Conservation (phyloP, 1,284 basidiomycete genomes). For the Exobasidium rhododendri region DNA sequence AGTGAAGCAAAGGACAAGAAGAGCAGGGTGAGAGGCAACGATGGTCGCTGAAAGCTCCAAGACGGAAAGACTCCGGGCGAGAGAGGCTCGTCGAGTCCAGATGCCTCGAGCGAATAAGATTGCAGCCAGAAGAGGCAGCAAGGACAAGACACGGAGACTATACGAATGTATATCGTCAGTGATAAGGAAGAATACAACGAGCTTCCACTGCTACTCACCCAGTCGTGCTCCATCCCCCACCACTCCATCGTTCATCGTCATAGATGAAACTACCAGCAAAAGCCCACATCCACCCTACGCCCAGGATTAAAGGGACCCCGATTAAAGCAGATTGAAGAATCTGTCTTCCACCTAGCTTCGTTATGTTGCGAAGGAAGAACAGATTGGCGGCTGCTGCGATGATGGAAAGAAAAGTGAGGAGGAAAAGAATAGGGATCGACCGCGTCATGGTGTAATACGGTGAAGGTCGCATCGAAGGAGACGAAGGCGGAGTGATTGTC, state of each 20-base stretch:
- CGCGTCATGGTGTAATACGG: slow-evolving; percentile 64
- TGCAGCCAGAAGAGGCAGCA: slow-evolving; percentile 70
- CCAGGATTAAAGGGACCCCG: slow-evolving; percentile 68
- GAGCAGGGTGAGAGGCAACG: slow-evolving; percentile 72
- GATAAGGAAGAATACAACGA: not conserved
- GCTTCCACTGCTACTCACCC: slow-evolving; percentile 62
- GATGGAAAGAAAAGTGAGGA: slow-evolving; percentile 73
- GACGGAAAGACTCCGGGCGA: slow-evolving; percentile 66
- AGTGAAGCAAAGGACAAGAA: slow-evolving; percentile 74
- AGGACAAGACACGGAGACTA: slow-evolving; percentile 71
- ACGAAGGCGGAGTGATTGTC: slow-evolving; percentile 21
- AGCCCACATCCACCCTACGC: slow-evolving; percentile 79
- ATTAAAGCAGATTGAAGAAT: slow-evolving; percentile 35
- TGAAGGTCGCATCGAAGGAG: slow-evolving; percentile 39
- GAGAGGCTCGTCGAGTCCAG: slow-evolving; percentile 63
- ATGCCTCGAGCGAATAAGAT: slow-evolving; percentile 70
- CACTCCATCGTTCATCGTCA: slow-evolving; percentile 65
- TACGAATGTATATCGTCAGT: too few relatives aligned
- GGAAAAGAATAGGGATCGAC: slow-evolving; percentile 76
- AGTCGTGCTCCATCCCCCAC: slow-evolving; percentile 73
- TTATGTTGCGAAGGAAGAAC: slow-evolving; percentile 33
- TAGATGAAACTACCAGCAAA: slow-evolving; percentile 86
- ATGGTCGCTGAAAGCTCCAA: slow-evolving; percentile 76
- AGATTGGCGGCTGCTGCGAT: slow-evolving; percentile 69
- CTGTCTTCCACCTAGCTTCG: slow-evolving; percentile 30